Percentiles rank a stretch among this genome's conserved stretches.
These are phyloP conservation scores for Alternaria sp. DNA, from an alignment of 2,329 filamentous ascomycete species.

Conservation along the genomic window DNA sequence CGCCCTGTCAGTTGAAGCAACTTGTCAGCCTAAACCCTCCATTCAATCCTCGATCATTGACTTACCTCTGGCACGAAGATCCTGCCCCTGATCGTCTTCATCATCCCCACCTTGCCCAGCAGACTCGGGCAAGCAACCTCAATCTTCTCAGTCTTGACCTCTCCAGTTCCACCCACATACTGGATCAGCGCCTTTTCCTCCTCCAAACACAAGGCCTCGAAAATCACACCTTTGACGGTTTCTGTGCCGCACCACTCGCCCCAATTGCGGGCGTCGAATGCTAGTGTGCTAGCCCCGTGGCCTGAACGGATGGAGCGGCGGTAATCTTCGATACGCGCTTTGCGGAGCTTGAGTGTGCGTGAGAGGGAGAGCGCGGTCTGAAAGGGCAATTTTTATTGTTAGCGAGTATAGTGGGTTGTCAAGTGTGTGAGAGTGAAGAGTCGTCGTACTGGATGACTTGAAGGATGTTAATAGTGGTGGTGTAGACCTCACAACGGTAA, in stretches of 20 bases:
- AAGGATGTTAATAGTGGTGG: too few species aligned
- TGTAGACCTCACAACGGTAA: background rate
- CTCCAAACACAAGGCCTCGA: background rate
- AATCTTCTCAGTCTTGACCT: background rate
- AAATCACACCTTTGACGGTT: constrained; percentile 4
- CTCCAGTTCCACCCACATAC: background rate
- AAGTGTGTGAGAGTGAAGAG: background rate
- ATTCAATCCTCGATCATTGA: background rate
- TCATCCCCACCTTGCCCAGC: background rate
- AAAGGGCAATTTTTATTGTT: background rate
- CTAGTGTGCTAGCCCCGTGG: background rate
- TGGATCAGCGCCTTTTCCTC: background rate
- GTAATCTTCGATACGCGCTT: constrained; percentile 1
- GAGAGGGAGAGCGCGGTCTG: background rate
- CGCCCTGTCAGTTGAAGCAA: background rate
- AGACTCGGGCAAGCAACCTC: constrained; percentile 1
- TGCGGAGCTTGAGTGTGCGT: constrained; percentile 6
- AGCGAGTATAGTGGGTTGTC: background rate
- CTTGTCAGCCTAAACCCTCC: background rate
- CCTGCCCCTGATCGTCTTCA: background rate
- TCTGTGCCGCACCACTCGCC: background rate
- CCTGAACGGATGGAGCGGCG: background rate
- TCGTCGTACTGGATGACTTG: too few species aligned
- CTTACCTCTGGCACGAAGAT: constrained; percentile 1
- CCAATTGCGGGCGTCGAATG: background rate